Conservation (phyloP, 306 rosid genomes). For the Mimosa pudica region DNA sequence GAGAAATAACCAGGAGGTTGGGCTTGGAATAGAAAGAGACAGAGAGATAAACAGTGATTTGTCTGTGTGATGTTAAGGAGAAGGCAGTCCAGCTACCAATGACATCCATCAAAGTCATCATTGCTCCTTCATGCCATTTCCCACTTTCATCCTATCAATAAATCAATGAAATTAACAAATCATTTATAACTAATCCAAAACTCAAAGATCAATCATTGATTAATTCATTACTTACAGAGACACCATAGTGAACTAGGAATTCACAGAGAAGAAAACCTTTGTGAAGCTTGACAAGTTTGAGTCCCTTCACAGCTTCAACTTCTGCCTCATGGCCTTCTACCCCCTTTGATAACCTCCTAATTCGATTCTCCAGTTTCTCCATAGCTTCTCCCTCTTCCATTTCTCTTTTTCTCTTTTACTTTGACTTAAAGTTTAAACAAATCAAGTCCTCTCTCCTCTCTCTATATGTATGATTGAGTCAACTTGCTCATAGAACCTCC, state of each 20-base stretch:
- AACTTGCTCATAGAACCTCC: neutral
- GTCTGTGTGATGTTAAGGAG: neutral
- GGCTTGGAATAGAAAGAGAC: constrained; percentile 41
- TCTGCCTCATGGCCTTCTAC: neutral
- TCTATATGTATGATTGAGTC: too few species aligned
- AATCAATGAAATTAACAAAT: too few species aligned
- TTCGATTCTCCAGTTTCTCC: neutral
- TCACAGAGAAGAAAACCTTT: constrained; percentile 19
- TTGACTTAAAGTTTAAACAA: too few species aligned
- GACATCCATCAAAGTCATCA: constrained; percentile 46
- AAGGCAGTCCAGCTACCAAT: constrained; percentile 15
- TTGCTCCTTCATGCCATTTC: constrained; percentile 56
- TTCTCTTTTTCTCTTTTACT: neutral
- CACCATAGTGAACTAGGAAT: neutral
- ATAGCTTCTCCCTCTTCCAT: neutral
- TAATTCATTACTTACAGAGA: neutral
- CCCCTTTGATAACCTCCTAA: neutral
- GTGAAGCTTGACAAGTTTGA: neutral
- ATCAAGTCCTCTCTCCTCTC: too few species aligned
- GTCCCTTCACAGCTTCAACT: neutral
- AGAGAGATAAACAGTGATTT: constrained; percentile 36
- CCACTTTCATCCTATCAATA: constrained; percentile 44
- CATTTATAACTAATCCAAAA: neutral
- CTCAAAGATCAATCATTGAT: neutral
- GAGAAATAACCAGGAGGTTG: constrained; percentile 34